Conservation (phyloP, 805 yeast species). For the Candida pseudoglaebosa region DNA sequence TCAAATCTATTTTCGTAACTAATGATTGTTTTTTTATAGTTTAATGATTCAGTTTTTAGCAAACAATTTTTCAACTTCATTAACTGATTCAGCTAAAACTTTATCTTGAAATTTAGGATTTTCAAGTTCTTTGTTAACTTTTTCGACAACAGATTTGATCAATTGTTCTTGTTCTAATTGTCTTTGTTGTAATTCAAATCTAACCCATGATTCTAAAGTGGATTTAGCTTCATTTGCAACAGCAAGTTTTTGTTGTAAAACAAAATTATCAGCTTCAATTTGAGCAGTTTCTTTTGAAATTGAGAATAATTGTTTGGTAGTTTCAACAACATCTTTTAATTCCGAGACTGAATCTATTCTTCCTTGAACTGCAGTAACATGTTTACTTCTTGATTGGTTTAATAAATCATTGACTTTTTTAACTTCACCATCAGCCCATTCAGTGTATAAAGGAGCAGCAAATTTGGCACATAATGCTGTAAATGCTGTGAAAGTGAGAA, state of each 20-base stretch:
- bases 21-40: slow-evolving; percentile 2
- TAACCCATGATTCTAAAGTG: slow-evolving; percentile 97
- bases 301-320: slow-evolving; percentile 89
- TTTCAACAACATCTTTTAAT: slow-evolving; percentile 85
- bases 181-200: slow-evolving; percentile 95
- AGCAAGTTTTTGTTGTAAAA: slow-evolving; percentile 85
- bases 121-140: slow-evolving; percentile 78
- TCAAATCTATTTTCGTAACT: slow-evolving; percentile 11
- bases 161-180: slow-evolving; percentile 93
- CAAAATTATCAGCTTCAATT: slow-evolving; percentile 91
- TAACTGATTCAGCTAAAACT: slow-evolving; percentile 84
- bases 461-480: slow-evolving; percentile 74
- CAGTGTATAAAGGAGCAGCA: slow-evolving; percentile 91
- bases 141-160: slow-evolving; percentile 78
- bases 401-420: slow-evolving; percentile 75
- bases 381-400: slow-evolving; percentile 84
- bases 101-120: slow-evolving; percentile 92
- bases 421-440: slow-evolving; percentile 86
- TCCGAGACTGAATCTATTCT: slow-evolving; percentile 86
- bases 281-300: slow-evolving; percentile 95
- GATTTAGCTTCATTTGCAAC: slow-evolving; percentile 88
- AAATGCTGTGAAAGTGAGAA: slow-evolving; percentile 76
- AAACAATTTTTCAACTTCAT: slow-evolving; percentile 87
- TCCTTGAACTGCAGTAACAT: slow-evolving; percentile 86
- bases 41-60: slow-evolving; percentile 34